Percentiles rank a stretch among this genome's conserved stretches.
Evolutionary conservation across 495 filamentous ascomycete species (phyloP).

Genomic region (Emericellopsis terricola): DNA sequence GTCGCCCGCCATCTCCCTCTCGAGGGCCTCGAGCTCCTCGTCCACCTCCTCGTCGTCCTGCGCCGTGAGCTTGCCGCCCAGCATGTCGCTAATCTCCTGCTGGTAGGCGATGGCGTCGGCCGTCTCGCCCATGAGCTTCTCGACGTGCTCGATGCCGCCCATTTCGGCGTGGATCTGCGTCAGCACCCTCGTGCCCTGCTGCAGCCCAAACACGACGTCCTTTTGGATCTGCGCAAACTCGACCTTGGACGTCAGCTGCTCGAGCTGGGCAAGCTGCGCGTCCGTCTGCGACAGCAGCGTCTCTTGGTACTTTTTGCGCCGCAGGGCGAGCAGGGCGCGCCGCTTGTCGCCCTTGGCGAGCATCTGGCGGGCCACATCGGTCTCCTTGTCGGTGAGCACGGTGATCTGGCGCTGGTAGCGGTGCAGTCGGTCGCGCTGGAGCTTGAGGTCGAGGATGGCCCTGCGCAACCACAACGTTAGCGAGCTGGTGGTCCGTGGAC

Average conservation of each 20-base stretch:
- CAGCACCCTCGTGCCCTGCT: conserved; percentile 80
- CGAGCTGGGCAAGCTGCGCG: conserved; percentile 70
- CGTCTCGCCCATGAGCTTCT: conserved; percentile 82
- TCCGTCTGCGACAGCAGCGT: conserved; percentile 80
- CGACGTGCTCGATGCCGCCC: conserved; percentile 83
- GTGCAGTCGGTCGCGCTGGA: conserved; percentile 89
- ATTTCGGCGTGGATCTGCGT: conserved; percentile 88
- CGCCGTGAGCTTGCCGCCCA: conserved; percentile 67
- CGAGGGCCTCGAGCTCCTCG: conserved; percentile 72
- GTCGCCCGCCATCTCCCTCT: conserved; percentile 35
- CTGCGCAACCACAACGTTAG: conserved; percentile 30
- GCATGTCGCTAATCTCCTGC: conserved; percentile 80
- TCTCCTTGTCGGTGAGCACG: conserved; percentile 67
- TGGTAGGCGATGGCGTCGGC: conserved; percentile 82
- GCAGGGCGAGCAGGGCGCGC: conserved; percentile 72
- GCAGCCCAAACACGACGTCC: conserved; percentile 79
- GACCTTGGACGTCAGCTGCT: conserved; percentile 64
- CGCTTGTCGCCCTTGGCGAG: conserved; percentile 55
- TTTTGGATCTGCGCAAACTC: conserved; percentile 94
- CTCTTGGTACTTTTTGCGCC: conserved; percentile 94
- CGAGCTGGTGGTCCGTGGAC: conserved; percentile 6
- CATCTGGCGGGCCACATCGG: conserved; percentile 63
- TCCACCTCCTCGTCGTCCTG: conserved; percentile 97
- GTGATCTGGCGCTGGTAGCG: conserved; percentile 84
- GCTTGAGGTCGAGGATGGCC: conserved; percentile 92